Evolutionary conservation across 495 filamentous ascomycete genomes (phyloP), one percentile per base, ranked within the genome.

Genomic region (Acidiella bohemica): DNA sequence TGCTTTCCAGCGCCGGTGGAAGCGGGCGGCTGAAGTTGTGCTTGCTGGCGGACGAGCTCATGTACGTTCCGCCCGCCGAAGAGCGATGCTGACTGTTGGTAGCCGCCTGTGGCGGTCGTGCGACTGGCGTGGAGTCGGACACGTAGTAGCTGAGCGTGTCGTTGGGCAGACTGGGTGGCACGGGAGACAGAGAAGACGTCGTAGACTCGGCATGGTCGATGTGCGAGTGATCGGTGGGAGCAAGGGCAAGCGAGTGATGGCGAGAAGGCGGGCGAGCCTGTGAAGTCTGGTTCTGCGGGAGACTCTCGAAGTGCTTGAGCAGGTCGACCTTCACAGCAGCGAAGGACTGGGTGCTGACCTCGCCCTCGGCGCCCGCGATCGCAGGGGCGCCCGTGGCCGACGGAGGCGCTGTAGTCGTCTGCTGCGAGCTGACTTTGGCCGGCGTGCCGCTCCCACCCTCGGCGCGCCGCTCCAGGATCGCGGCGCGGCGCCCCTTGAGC

Each of bases 381-480:
- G 78, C 77, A 47, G 78, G 74, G 0, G 73, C 72, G 24, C 72
- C 63, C 54, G 78, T 78, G 13, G 75, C 72, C 24, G 42, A 34
- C 32, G 48, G 25, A 20, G 51, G 42, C 35, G 58, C 60, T 11
- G 54, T 35, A 44, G 62, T 42, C 42, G 57, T 59, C 12, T 53
- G 44, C 24, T 41, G 36, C 3, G 30, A 30, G 13, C 29, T 26
- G 0, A 50, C 54, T 22, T 59, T 53, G 13, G 41, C 54, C 9
- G 47, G 47, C 20, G 47, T 51, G 7, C 47, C 47, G 20, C 47
- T 46, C 5, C 47, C 47, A 11, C 47, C 47, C 18, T 51, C 47
- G 22, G 54, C 53, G 28, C 60, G 40, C 4, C 79, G 63, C 38
- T 77, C 78, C 58, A 39, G 26, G 19, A 39, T 39, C 24, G 36